Base-by-base conservation (phyloP, 305 asterid species). In the Solanum hybrid region DNA sequence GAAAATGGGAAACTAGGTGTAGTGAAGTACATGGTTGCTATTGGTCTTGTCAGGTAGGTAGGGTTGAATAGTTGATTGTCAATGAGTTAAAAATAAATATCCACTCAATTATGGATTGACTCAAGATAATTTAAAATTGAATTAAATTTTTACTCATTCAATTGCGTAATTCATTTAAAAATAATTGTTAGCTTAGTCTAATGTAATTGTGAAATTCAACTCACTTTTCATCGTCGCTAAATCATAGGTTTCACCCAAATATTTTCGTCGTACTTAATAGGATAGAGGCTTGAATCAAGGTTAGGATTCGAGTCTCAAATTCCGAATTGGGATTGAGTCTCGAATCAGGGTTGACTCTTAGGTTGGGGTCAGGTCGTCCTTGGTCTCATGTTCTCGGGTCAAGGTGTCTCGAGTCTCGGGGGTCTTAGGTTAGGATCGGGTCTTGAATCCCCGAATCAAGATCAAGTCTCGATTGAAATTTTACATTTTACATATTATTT, bases 71-170 rank as follows among this genome's bases (percentile, higher is more conserved):
- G 79, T 60, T 60, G 71, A 56, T n/a, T 2, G 5, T 72, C 26
- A 8, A 31, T 17, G 36, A 17, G 14, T 2, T 36, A 7, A 76
- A 31, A 17, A 31, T 75, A 76, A 76, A 8, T 76, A 76, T 32
- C 0, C 10, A 29, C 0, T 0, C 7, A 0, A 76, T 0, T 0
- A 51, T 14, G 12, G 0, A 16, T 14, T 7, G 24, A 5, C 0
- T 76, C 13, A 1, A 32, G 26, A 31, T 1, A 31, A 32, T 75
- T 75, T 31, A 7, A 17, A 7, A 75, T 2, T 5, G 0, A 51
- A 51, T 16, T 51, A 16, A 16, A 5, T 16, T 0, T 51, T 51
- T 51, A 2, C 66, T 16, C 22, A 6, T 51, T 51, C 66, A 17
- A 16, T 32, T 32, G 22, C 8, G 22, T 46, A 5, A 46, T 46